phyloP scores from a whole-genome alignment of 139 green algal genomes.

The Eudorina sp. region DNA sequence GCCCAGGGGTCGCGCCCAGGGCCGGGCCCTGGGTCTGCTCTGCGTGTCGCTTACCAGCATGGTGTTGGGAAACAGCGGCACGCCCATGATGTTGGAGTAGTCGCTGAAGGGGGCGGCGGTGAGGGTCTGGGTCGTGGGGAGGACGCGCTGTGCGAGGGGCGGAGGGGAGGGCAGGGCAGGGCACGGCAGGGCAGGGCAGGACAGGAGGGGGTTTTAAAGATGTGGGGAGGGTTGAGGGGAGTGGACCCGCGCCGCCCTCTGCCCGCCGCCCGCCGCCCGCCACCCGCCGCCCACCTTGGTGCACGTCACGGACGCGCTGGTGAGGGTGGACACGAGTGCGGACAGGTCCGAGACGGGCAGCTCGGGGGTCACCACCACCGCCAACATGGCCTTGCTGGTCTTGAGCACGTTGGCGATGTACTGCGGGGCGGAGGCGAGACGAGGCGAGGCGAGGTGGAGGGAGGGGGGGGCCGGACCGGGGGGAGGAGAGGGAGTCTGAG shows the following conservation, averaged over 20 bases:
- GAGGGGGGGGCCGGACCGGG: not conserved
- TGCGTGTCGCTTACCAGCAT: not conserved
- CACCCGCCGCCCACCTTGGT: not conserved
- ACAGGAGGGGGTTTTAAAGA: not conserved
- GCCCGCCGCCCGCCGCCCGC: not conserved
- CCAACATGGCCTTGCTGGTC: not conserved
- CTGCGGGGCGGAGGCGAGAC: not conserved
- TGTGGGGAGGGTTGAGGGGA: too few relatives aligned
- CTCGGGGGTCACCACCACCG: conserved; percentile 2
- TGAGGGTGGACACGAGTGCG: not conserved
- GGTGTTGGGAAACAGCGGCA: not conserved
- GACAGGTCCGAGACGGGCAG: not conserved
- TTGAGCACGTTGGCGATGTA: not conserved
- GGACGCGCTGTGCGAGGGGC: not conserved
- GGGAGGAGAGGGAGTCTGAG: not conserved
- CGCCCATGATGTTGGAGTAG: not conserved
- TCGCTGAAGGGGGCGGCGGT: not conserved
- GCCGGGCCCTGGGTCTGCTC: too few relatives aligned
- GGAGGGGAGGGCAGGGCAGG: not conserved
- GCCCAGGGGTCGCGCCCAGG: too few relatives aligned
- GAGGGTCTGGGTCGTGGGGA: not conserved
- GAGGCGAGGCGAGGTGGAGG: not conserved
- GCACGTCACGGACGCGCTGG: not conserved
- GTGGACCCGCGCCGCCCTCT: not conserved
- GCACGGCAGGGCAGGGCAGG: not conserved